phyloP scores from a whole-genome alignment of 768 basidiomycete species.

The Tylopilus sp. region DNA sequence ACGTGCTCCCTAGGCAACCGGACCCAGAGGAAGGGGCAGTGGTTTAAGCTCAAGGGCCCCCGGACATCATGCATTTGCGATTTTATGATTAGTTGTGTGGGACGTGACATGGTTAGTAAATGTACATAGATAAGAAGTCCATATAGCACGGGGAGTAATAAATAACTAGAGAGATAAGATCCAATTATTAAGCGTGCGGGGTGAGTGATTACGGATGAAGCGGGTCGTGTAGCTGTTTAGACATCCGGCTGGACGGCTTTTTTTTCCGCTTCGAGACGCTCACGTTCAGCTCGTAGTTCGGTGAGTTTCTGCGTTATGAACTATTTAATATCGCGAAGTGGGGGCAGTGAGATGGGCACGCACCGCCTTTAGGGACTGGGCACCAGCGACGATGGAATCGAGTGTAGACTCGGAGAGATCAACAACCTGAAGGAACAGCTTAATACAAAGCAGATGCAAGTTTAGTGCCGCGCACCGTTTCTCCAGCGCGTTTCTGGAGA shows the following conservation, averaged over 20 bases:
- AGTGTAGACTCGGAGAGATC: constrained; percentile 69
- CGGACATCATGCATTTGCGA: background rate
- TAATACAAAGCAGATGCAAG: background rate
- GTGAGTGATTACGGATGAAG: constrained; percentile 21
- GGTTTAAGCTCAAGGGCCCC: constrained; percentile 11
- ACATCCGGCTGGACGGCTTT: constrained; percentile 24
- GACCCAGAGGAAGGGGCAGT: constrained; percentile 13
- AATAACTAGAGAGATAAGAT: constrained; percentile 25
- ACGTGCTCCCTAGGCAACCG: constrained; percentile 39
- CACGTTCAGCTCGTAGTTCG: constrained; percentile 26
- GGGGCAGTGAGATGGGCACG: constrained; percentile 21
- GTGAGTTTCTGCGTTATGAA: constrained; percentile 30
- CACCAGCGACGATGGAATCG: constrained; percentile 52
- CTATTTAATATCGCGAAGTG: background rate
- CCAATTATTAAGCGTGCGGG: constrained; percentile 23
- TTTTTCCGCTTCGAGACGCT: constrained; percentile 48
- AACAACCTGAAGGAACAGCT: constrained; percentile 37
- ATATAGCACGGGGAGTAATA: background rate
- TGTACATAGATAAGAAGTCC: background rate
- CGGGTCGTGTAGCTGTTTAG: constrained; percentile 20
- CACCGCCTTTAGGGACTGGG: constrained; percentile 60
- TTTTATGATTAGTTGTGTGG: background rate
- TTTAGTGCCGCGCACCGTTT: constrained; percentile 38
- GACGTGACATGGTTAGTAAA: no score
- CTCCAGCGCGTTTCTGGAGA: constrained; percentile 47